Conservation (phyloP, 2,329 filamentous ascomycete genomes). For the Botrytis squamosa region DNA sequence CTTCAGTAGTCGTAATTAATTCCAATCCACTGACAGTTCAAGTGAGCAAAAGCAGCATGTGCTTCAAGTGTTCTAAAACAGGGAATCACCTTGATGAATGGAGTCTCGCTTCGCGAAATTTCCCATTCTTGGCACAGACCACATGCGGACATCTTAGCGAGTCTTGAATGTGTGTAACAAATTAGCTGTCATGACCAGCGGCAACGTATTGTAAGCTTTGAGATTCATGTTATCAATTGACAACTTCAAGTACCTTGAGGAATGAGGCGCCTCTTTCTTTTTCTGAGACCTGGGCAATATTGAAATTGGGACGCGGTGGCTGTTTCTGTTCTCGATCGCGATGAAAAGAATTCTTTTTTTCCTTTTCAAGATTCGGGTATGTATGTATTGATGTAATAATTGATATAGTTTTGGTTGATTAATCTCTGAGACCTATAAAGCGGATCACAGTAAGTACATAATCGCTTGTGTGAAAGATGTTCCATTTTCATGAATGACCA, state of each 20-base stretch:
- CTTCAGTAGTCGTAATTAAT: fast-evolving
- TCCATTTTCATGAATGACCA: background rate
- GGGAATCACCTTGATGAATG: no score
- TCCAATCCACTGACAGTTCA: fast-evolving
- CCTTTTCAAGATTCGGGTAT: no score
- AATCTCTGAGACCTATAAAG: background rate
- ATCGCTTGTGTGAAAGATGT: background rate
- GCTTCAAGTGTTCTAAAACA: no score
- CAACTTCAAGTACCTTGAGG: no score
- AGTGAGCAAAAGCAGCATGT: background rate
- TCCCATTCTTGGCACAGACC: background rate
- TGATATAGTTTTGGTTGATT: no score
- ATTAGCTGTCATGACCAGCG: background rate
- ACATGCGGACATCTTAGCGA: background rate
- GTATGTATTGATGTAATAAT: no score
- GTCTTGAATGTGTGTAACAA: background rate
- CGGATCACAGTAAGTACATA: background rate
- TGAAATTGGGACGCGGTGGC: no score
- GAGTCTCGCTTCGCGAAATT: background rate
- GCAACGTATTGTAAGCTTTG: background rate
- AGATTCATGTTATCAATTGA: no score
- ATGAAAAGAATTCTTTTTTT: no score
- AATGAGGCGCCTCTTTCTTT: no score
- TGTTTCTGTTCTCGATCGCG: no score
- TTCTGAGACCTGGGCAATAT: no score